phyloP scores from a whole-genome alignment of 352 stramenopile species.

The Saprolegnia diclina region DNA sequence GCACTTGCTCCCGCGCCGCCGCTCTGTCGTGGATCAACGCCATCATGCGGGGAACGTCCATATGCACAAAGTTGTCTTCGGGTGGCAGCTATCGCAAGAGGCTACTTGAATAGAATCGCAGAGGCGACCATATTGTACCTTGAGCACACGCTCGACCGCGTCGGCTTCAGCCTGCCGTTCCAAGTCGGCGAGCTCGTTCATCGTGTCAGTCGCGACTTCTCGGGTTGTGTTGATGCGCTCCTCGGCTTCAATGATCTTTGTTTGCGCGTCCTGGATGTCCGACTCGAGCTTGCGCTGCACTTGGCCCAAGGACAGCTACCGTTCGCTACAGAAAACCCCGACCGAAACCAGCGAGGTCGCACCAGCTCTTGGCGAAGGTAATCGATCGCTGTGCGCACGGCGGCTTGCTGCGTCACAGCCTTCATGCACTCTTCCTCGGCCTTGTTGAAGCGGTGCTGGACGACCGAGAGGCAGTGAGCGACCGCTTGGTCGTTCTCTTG shows the following conservation, averaged over 20 bases:
- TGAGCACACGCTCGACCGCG: slow-evolving; percentile 45
- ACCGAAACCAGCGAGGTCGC: not conserved
- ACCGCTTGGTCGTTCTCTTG: slow-evolving; percentile 71
- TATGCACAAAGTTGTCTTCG: slow-evolving; percentile 47
- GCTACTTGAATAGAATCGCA: not conserved
- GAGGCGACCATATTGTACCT: slow-evolving; percentile 14
- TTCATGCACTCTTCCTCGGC: slow-evolving; percentile 78
- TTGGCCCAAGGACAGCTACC: slow-evolving; percentile 45
- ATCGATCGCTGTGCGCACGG: slow-evolving; percentile 58
- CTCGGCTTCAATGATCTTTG: slow-evolving; percentile 37
- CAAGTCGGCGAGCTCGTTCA: slow-evolving; percentile 49
- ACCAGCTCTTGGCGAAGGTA: slow-evolving; percentile 46
- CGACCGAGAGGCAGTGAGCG: slow-evolving; percentile 63
- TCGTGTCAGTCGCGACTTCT: slow-evolving; percentile 41
- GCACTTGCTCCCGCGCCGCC: slow-evolving; percentile 18
- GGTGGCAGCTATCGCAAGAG: slow-evolving; percentile 38
- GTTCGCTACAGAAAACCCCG: not conserved
- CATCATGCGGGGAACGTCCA: slow-evolving; percentile 59
- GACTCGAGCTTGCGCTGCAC: slow-evolving; percentile 51
- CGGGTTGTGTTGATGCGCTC: slow-evolving; percentile 48
- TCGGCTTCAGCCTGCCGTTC: slow-evolving; percentile 51
- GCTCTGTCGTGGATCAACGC: slow-evolving; percentile 42
- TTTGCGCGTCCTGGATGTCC: slow-evolving; percentile 48
- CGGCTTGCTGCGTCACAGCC: slow-evolving; percentile 52
- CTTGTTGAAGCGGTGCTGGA: slow-evolving; percentile 67